phyloP scores from a whole-genome alignment of 257 asterid species.

The Solanum gandarillasii region DNA sequence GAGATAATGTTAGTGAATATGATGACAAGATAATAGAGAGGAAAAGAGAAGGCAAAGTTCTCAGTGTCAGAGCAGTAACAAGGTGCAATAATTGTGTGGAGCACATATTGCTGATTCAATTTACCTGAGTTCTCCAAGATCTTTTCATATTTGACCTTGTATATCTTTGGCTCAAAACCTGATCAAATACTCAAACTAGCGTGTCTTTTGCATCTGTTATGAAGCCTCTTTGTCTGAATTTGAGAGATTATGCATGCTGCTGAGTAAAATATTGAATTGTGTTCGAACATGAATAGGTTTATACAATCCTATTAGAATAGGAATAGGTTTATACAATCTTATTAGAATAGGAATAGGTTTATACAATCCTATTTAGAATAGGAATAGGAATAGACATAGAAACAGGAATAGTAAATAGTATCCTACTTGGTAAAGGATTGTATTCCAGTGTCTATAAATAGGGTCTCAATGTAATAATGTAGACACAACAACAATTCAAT shows the following conservation, averaged over 20 bases:
- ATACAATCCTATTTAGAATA: too few relatives aligned
- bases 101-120: not conserved
- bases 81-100: not conserved
- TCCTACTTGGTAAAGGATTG: too few relatives aligned
- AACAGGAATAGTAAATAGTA: too few relatives aligned
- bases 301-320: too few relatives aligned
- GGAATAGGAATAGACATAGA: too few relatives aligned
- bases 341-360: too few relatives aligned
- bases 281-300: too few relatives aligned
- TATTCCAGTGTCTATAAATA: too few relatives aligned
- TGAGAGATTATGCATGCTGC: not conserved
- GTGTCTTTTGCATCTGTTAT: not conserved
- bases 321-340: too few relatives aligned
- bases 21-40: not conserved
- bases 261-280: conserved; percentile 4
- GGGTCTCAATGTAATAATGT: too few relatives aligned
- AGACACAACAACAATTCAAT: too few relatives aligned
- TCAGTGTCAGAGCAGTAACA: not conserved
- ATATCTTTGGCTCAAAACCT: not conserved
- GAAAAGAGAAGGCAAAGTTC: not conserved
- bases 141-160: not conserved
- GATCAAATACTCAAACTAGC: not conserved
- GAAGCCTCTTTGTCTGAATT: not conserved
- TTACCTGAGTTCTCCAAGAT: not conserved
- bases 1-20: not conserved